Percentiles rank a stretch among this genome's conserved stretches.
Conservation (phyloP, 2,329 filamentous ascomycete species). For the Beauveria brongniartii region DNA sequence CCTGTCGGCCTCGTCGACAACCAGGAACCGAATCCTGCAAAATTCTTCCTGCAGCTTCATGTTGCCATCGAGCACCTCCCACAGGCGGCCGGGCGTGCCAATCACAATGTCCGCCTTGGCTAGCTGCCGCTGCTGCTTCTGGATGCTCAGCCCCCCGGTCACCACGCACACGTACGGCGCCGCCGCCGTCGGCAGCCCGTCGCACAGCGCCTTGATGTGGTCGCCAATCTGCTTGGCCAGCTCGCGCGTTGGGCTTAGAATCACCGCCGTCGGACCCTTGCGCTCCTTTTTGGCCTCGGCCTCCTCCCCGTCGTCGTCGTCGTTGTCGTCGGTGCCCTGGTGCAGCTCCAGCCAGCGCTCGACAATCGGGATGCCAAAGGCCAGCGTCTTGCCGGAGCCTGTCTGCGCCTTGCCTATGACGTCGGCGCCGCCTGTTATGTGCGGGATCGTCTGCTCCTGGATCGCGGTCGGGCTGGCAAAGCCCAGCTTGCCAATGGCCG, state of each 20-base stretch:
- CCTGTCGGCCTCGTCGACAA: conserved; percentile 90
- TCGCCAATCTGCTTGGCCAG: conserved; percentile 84
- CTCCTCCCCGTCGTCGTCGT: conserved; percentile 66
- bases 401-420: conserved; percentile 95
- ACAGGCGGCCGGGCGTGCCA: conserved; percentile 83
- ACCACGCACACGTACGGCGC: conserved; percentile 74
- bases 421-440: conserved; percentile 75
- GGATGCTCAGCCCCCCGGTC: conserved; percentile 86
- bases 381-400: conserved; percentile 92
- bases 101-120: conserved; percentile 85
- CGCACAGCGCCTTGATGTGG: conserved; percentile 71
- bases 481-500: conserved; percentile 68
- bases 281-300: conserved; percentile 39
- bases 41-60: conserved; percentile 62
- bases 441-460: conserved; percentile 70
- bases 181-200: conserved; percentile 38
- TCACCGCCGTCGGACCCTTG: conserved; percentile 59
- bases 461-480: conserved; percentile 78
- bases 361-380: conserved; percentile 88
- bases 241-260: conserved; percentile 88
- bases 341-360: conserved; percentile 63
- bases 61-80: conserved; percentile 83
- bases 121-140: conserved; percentile 85
- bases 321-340: conserved; percentile 25
- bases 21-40: conserved; percentile 68